These are phyloP conservation scores for Wickerhamomyces chambardii DNA, from an alignment of 805 yeast species.

Conservation along the genomic window DNA sequence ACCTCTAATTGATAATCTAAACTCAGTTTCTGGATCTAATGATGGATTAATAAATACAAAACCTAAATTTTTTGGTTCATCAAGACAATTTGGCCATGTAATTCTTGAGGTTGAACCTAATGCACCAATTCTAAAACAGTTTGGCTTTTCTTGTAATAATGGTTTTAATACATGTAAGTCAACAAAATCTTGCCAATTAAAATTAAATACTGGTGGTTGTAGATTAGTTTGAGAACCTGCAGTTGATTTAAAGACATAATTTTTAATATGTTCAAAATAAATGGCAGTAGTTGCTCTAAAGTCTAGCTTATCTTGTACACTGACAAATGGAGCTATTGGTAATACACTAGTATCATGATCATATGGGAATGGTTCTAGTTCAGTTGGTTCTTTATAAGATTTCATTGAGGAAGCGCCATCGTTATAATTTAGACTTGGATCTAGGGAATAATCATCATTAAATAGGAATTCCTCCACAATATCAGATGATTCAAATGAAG, in stretches of 20 bases:
- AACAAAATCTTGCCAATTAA: conserved; percentile 51
- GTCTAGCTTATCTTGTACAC: conserved; percentile 25
- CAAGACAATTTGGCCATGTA: conserved; percentile 32
- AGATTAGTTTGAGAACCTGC: conserved; percentile 10
- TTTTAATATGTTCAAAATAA: conserved; percentile 23
- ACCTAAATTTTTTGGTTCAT: conserved; percentile 21
- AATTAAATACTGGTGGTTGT: conserved; percentile 26
- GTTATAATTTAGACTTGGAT: conserved; percentile 2
- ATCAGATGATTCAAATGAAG: neutral
- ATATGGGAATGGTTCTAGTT: conserved; percentile 21
- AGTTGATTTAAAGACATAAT: conserved; percentile 17
- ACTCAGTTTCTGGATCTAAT: conserved; percentile 24
- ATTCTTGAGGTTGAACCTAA: conserved; percentile 28
- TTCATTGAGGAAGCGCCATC: conserved; percentile 12
- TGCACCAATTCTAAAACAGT: conserved; percentile 35
- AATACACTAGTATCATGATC: conserved; percentile 20
- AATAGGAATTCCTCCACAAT: conserved; percentile 9
- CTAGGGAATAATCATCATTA: conserved; percentile 10
- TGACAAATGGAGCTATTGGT: conserved; percentile 28
- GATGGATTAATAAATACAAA: conserved; percentile 19
- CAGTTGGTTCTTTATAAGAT: conserved; percentile 9
- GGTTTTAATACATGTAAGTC: conserved; percentile 35
- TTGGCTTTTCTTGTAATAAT: conserved; percentile 27
- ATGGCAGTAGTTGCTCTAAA: conserved; percentile 23
- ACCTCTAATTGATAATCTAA: conserved; percentile 26